Evolutionary conservation across 2,329 filamentous ascomycete genomes (phyloP), one percentile per base, ranked within the genome.

Genomic region (Pyricularia grisea): DNA sequence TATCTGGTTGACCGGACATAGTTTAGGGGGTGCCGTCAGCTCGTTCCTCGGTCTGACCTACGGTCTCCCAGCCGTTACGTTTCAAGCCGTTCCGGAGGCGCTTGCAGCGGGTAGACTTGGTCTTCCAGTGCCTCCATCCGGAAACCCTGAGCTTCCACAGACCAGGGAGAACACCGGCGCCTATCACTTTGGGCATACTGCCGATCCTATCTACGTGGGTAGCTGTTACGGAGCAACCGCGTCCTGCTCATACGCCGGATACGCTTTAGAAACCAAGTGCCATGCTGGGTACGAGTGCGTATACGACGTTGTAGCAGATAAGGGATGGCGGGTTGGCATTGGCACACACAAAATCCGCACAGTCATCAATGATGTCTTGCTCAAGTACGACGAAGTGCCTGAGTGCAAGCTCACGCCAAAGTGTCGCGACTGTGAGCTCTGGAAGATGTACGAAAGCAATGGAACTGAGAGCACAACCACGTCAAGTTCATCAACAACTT

Each of bases 381-480:
- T 90, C 74, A 89, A 89, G 73, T 98, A 98, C 75, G 91, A 96
- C 71, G 81, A 84, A 3, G 92, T 96, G 0, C 91, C 95, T 0
- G 81, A 87, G 72, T 98, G 95, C 78, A 86, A 85, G 68, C 83
- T 85, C 33, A 94, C 94, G 7, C 84, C 88, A 27, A 90, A 93
- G 68, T 98, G 95, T 77, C 88, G 91, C 60, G 95, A 99, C 77
- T 98, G 94, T 75, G 92, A 88, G 70, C 89, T 90, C 69, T 98
- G 95, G 95, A 96, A 97, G 75, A 97, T 93, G 83, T 96, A 92
- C 76, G 90, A 94, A 78, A 97, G 93, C 77, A 97, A 97, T 76
- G 91, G 91, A 33, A 95, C 92, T 1, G 90, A 94, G 72, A 85
- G 84, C 1, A 93, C 89, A 0, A 91, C 90, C 0, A 88, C 88